Evolutionary conservation across 2,329 filamentous ascomycete species (phyloP).

Genomic region (Botrytis elliptica): DNA sequence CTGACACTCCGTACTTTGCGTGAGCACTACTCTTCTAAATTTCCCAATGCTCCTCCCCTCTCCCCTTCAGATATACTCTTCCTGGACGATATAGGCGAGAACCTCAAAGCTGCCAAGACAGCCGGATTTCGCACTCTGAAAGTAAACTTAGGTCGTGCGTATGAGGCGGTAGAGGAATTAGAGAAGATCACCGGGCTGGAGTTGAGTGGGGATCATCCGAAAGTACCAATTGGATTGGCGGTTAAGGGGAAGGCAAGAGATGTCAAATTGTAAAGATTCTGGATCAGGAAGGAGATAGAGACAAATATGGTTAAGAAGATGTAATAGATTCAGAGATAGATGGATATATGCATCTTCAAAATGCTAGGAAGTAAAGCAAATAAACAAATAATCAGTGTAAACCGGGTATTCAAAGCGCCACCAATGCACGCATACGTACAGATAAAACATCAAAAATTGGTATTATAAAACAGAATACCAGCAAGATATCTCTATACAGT

Average conservation of each 20-base stretch:
- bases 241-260: conserved; percentile 17
- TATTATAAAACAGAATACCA: not conserved
- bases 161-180: conserved; percentile 77
- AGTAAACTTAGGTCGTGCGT: conserved; percentile 74
- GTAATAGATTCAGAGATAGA: not conserved
- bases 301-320: not conserved
- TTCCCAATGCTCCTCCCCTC: conserved; percentile 45
- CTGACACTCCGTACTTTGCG: conserved; percentile 48
- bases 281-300: not conserved
- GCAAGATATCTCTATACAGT: conserved; percentile 7
- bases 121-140: conserved; percentile 81
- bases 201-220: conserved; percentile 43
- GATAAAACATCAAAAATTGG: not conserved
- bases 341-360: not conserved
- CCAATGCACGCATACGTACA: not conserved
- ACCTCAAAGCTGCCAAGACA: conserved; percentile 74
- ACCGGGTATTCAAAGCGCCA: not conserved
- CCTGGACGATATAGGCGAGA: conserved; percentile 85
- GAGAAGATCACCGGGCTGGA: conserved; percentile 71
- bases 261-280: conserved; percentile 3
- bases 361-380: not conserved
- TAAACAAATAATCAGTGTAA: not conserved
- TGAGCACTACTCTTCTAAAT: not conserved
- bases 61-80: conserved; percentile 73
- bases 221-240: conserved; percentile 29